Evolutionary conservation across 2,329 filamentous ascomycete species (phyloP).

Genomic region (Ophiostoma triangulosporum): DNA sequence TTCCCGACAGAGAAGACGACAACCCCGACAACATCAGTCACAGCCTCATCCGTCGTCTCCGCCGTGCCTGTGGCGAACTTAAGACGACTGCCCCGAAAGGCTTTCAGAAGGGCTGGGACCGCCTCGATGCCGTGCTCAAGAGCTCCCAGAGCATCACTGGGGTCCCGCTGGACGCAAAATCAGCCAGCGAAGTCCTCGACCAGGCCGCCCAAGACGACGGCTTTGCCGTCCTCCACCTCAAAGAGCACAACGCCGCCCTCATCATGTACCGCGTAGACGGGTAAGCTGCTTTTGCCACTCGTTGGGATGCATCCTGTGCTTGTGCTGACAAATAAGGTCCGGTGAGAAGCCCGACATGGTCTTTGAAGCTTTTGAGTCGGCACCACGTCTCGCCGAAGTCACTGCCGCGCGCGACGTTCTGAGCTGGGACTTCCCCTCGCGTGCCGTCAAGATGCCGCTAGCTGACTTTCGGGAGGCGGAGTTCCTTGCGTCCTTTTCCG

Average conservation of each 20-base stretch:
- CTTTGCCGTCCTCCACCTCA: conserved; percentile 7
- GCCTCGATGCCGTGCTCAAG: neutral
- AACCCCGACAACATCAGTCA: neutral
- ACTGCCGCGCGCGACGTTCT: conserved; percentile 38
- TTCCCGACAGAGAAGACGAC: conserved; percentile 5
- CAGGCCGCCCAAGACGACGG: neutral
- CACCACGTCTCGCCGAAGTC: conserved; percentile 39
- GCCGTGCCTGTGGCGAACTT: conserved; percentile 1
- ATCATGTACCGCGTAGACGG: conserved; percentile 16
- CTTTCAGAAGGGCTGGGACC: neutral
- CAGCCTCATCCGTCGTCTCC: neutral
- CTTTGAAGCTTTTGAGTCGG: conserved; percentile 44
- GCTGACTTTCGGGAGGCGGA: conserved; percentile 15
- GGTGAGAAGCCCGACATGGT: conserved; percentile 15
- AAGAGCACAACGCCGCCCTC: conserved; percentile 21
- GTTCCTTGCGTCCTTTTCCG: conserved; percentile 35
- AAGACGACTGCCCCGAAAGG: neutral
- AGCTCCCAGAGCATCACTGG: neutral
- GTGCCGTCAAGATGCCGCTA: conserved; percentile 32
- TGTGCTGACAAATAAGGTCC: neutral
- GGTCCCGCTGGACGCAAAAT: neutral
- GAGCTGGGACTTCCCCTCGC: conserved; percentile 46
- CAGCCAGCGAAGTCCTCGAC: neutral
- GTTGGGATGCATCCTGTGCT: neutral
- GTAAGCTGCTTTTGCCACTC: neutral